phyloP scores from a whole-genome alignment of 495 filamentous ascomycete species.

The Amorphotheca resinae region DNA sequence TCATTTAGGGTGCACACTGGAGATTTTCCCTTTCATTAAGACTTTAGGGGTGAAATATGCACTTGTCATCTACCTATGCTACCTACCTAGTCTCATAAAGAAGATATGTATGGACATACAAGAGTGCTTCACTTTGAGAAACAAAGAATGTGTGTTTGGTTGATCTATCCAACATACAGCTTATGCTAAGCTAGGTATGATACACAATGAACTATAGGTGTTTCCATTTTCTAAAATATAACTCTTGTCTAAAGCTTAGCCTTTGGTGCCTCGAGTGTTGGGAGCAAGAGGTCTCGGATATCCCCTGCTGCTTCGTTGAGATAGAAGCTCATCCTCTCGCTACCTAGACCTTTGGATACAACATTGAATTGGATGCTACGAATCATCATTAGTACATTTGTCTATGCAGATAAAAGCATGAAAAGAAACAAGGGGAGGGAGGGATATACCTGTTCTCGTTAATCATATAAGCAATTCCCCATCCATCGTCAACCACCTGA shows the following conservation, averaged over 20 bases:
- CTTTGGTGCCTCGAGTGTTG: slow-evolving; percentile 72
- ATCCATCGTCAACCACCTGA: slow-evolving; percentile 93
- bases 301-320: slow-evolving; percentile 87
- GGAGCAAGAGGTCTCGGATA: slow-evolving; percentile 75
- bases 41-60: no score
- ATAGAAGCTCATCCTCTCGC: slow-evolving; percentile 88
- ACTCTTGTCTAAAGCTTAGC: slow-evolving; percentile 78
- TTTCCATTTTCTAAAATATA: no score
- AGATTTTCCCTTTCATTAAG: no score
- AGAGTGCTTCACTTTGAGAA: no score
- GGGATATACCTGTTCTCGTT: slow-evolving; percentile 77
- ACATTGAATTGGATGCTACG: slow-evolving; percentile 93
- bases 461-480: slow-evolving; percentile 99
- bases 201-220: no score
- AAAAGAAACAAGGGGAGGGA: background rate
- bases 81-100: no score
- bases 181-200: no score
- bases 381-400: background rate
- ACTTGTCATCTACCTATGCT: no score
- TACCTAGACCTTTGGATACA: slow-evolving; percentile 83
- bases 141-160: no score
- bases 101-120: no score
- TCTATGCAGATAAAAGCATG: background rate
- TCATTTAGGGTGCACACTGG: no score
- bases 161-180: no score